Evolutionary conservation across 2,329 filamentous ascomycete species (phyloP), one percentile per base, ranked within the genome.

Genomic region (Arthroderma sp.): DNA sequence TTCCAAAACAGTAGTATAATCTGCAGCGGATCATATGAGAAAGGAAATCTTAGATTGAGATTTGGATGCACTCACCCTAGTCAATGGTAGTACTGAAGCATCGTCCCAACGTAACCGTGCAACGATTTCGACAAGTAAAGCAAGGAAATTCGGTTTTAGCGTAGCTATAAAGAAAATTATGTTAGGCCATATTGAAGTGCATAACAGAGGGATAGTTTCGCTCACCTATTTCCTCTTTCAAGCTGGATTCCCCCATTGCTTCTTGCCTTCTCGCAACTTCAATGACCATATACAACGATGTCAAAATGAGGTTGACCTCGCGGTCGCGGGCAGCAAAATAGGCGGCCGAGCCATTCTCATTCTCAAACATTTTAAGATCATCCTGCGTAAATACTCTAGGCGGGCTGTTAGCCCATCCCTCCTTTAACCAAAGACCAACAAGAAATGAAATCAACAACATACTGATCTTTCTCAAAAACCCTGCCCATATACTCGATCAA

Each of bases 1-100:
- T 98, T 98, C 89, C 91, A 96, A 40, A 93, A 77, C 1, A 96
- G 69, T 5, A 95, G 69, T 44, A 94, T 78, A 36, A 91, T 76
- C 73, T 83, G 55, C 6, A 8, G 6, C 29, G 30, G 63, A 54
- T 31, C 43, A 31, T 33, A 8, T 39, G 2, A 22, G 27, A 29
- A n/a, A 27, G 9, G 6, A 29, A 11, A 7, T 5, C 28, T 30
- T 31, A 11, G 2, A 3, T 31, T 28, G 7, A 27, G 28, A 43
- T 29, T 42, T 47, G 46, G 67, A 11, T 50, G 59, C 52, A 64
- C 62, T 22, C 70, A 83, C 68, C 71, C 82, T 72, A 52, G 77
- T 77, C 48, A 83, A 75, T 33, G 69, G 70, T 48, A 73, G 62
- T 50, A 68, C 68, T 33, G 67, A 62, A 6, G 64, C 63, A 48